phyloP scores from a whole-genome alignment of 2,329 filamentous ascomycete species.

The Penicillium brevicompactum region DNA sequence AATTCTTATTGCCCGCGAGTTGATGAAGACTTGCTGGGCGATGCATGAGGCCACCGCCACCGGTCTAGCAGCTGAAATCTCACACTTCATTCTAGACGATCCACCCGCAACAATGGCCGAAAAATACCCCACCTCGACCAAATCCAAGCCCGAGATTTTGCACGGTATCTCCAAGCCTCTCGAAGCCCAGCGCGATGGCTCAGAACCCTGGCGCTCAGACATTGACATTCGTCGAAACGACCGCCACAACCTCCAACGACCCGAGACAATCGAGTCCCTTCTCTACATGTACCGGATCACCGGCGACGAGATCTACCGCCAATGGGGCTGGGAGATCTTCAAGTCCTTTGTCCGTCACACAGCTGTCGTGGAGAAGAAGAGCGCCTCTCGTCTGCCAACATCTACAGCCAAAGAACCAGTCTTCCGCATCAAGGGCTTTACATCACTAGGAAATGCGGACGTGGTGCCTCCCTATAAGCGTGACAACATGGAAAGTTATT shows the following conservation, averaged over 20 bases:
- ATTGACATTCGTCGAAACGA: conserved; percentile 81
- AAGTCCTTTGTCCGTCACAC: conserved; percentile 86
- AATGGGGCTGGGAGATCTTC: conserved; percentile 99
- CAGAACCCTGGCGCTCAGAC: conserved; percentile 69
- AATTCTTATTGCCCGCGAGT: conserved; percentile 81
- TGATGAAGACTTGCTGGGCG: conserved; percentile 97
- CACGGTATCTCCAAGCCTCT: conserved; percentile 38
- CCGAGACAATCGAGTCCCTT: conserved; percentile 93
- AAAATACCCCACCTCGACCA: conserved; percentile 36
- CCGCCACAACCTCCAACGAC: conserved; percentile 87
- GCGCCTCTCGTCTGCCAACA: conserved; percentile 9
- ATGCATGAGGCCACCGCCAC: conserved; percentile 93
- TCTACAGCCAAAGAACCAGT: conserved; percentile 2
- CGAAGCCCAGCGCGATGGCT: conserved; percentile 29
- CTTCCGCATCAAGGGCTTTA: conserved; percentile 64
- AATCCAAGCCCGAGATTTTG: conserved; percentile 37
- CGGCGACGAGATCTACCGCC: conserved; percentile 80
- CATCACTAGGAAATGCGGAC: conserved; percentile 75
- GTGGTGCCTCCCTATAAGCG: conserved; percentile 66
- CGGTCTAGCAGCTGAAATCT: conserved; percentile 91
- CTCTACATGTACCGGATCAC: conserved; percentile 99
- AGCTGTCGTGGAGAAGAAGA: conserved; percentile 68
- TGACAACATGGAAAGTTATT: conserved; percentile 99
- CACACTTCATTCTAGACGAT: conserved; percentile 77
- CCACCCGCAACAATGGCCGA: conserved; percentile 60